A percentile compares a stretch with the other conserved stretches of the same genome.
These are phyloP conservation scores for Keithomyces neogunnii DNA, from an alignment of 2,329 filamentous ascomycete genomes.

Conservation along the genomic window DNA sequence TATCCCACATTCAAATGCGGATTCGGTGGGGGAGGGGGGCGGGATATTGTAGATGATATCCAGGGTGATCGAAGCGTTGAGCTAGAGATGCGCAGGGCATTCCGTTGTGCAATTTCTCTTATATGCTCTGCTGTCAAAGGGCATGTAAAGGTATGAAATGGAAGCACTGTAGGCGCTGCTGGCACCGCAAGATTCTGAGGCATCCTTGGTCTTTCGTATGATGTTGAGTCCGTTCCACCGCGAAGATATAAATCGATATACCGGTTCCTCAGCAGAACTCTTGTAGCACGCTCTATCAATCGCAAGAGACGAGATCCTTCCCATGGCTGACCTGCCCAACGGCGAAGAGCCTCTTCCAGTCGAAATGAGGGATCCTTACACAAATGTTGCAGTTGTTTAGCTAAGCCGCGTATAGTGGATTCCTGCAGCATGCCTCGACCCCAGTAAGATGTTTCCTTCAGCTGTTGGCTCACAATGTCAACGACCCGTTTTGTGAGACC, in stretches of 20 bases:
- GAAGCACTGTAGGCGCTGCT: slow-evolving; percentile 84
- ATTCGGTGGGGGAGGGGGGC: slow-evolving; percentile 73
- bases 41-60: slow-evolving; percentile 73
- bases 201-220: slow-evolving; percentile 65
- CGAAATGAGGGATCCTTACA: slow-evolving; percentile 27
- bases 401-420: slow-evolving; percentile 41
- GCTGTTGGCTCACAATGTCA: slow-evolving; percentile 81
- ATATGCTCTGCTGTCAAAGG: slow-evolving; percentile 88
- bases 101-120: slow-evolving; percentile 87
- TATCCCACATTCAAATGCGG: slow-evolving; percentile 90
- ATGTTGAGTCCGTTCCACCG: slow-evolving; percentile 40
- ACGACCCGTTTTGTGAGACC: slow-evolving; percentile 89
- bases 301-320: slow-evolving; percentile 81
- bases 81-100: slow-evolving; percentile 85
- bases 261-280: slow-evolving; percentile 72
- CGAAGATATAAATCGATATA: slow-evolving; percentile 73
- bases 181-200: slow-evolving; percentile 69
- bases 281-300: slow-evolving; percentile 76
- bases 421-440: slow-evolving; percentile 62
- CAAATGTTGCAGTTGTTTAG: slow-evolving; percentile 34
- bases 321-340: slow-evolving; percentile 70
- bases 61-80: slow-evolving; percentile 81
- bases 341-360: slow-evolving; percentile 31
- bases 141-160: slow-evolving; percentile 96
- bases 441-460: slow-evolving; percentile 80